These are phyloP conservation scores for Tricholoma hemisulphureum DNA, from an alignment of 768 basidiomycete species.

Conservation along the genomic window DNA sequence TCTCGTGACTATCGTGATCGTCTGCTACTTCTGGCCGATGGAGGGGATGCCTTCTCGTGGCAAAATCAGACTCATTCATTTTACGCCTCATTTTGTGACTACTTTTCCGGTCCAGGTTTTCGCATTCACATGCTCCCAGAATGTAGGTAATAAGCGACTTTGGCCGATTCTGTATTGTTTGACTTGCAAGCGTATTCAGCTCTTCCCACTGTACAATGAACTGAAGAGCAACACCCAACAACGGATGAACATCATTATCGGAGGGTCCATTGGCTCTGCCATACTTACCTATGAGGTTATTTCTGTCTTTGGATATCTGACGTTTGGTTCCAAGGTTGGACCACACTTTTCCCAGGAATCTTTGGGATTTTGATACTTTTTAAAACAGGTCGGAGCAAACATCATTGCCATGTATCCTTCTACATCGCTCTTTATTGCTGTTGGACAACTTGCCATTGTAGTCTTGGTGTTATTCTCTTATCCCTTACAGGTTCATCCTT, in stretches of 20 bases:
- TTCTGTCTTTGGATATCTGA: constrained; percentile 85
- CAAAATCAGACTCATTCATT: constrained; percentile 67
- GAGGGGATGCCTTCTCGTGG: constrained; percentile 62
- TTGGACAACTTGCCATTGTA: constrained; percentile 92
- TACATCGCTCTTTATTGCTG: constrained; percentile 87
- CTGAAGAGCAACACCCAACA: constrained; percentile 74
- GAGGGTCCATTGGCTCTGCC: constrained; percentile 82
- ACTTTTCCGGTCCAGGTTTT: constrained; percentile 94
- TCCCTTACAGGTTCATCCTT: constrained; percentile 92
- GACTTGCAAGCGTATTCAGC: constrained; percentile 37
- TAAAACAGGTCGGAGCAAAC: constrained; percentile 75
- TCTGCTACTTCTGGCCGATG: constrained; percentile 75
- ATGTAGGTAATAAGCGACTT: constrained; percentile 49
- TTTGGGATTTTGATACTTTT: neutral
- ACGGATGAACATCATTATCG: constrained; percentile 86
- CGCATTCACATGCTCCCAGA: constrained; percentile 90
- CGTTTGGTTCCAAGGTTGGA: constrained; percentile 82
- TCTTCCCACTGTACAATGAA: constrained; percentile 95
- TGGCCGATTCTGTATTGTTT: constrained; percentile 4
- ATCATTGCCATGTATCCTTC: constrained; percentile 94
- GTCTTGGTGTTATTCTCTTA: constrained; percentile 89
- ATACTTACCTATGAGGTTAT: constrained; percentile 86
- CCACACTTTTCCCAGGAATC: neutral
- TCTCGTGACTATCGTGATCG: constrained; percentile 74
- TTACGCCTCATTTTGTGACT: constrained; percentile 75